Evolutionary conservation across 331 rosid species (phyloP).

Genomic region (Erythrophleum ivorense): DNA sequence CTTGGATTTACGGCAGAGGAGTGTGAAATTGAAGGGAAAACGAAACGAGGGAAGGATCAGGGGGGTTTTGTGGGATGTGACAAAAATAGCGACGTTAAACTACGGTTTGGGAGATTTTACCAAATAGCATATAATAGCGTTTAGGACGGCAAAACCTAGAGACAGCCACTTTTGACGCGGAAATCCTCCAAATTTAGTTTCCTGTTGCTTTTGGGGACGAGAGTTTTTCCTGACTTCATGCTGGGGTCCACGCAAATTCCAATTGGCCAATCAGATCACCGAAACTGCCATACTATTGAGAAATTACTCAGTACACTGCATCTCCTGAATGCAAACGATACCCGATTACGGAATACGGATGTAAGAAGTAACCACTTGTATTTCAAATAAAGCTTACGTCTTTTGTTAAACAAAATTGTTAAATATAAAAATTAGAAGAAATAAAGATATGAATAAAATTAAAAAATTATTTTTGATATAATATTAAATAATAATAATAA

Average conservation of each 20-base stretch:
- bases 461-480: too few species aligned
- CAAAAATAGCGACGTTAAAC: constrained; percentile 31
- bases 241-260: constrained; percentile 19
- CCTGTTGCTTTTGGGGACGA: constrained; percentile 36
- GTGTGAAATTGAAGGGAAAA: neutral
- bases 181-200: constrained; percentile 32
- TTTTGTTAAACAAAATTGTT: too few species aligned
- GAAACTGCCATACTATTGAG: neutral
- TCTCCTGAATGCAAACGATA: neutral
- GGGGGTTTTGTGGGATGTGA: neutral
- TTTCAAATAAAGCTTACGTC: too few species aligned
- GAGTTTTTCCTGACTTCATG: neutral
- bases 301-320: neutral
- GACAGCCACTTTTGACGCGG: constrained; percentile 1
- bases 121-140: constrained; percentile 5
- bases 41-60: neutral
- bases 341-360: neutral
- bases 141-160: constrained; percentile 26
- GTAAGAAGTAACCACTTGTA: neutral
- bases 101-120: constrained; percentile 15
- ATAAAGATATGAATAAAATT: too few species aligned
- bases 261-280: constrained; percentile 11
- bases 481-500: too few species aligned
- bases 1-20: neutral
- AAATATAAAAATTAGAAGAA: too few species aligned